A percentile compares a stretch with the other conserved stretches of the same genome.
These are phyloP conservation scores for Betula pendula DNA, from an alignment of 306 rosid genomes.

Conservation along the genomic window DNA sequence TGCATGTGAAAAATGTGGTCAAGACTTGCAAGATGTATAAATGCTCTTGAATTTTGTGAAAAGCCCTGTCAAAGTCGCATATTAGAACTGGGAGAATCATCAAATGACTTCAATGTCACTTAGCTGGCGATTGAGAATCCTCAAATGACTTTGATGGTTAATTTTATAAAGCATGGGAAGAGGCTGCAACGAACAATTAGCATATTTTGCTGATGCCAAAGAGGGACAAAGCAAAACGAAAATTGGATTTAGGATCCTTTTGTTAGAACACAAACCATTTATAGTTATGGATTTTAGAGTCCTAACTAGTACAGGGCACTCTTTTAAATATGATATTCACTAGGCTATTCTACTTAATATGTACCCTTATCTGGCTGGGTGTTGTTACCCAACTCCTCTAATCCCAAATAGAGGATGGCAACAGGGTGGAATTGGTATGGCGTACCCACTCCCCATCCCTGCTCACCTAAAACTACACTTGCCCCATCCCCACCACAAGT, in stretches of 20 bases:
- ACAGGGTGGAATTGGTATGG: too few species aligned
- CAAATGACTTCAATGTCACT: not conserved
- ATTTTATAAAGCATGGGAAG: not conserved
- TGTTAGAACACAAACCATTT: not conserved
- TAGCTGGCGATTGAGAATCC: not conserved
- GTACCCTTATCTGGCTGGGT: too few species aligned
- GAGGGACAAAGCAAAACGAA: not conserved
- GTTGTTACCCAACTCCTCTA: too few species aligned
- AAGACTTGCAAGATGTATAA: not conserved
- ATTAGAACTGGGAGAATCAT: not conserved
- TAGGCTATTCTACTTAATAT: too few species aligned
- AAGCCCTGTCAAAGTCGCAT: not conserved
- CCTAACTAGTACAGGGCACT: not conserved
- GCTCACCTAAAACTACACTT: too few species aligned
- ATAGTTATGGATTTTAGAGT: not conserved
- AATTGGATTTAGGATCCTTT: not conserved
- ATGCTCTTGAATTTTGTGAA: not conserved
- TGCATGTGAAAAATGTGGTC: not conserved
- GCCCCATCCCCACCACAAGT: too few species aligned
- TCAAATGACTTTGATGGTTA: not conserved
- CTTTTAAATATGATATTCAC: not conserved
- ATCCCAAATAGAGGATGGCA: too few species aligned
- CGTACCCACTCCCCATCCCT: too few species aligned
- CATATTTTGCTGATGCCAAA: not conserved
- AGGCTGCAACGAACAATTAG: not conserved